Percentiles rank a stretch among this genome's conserved stretches.
These are phyloP conservation scores for Kickxella alabastrina DNA, from an alignment of 192 early-diverging fungal genomes.

Conservation along the genomic window DNA sequence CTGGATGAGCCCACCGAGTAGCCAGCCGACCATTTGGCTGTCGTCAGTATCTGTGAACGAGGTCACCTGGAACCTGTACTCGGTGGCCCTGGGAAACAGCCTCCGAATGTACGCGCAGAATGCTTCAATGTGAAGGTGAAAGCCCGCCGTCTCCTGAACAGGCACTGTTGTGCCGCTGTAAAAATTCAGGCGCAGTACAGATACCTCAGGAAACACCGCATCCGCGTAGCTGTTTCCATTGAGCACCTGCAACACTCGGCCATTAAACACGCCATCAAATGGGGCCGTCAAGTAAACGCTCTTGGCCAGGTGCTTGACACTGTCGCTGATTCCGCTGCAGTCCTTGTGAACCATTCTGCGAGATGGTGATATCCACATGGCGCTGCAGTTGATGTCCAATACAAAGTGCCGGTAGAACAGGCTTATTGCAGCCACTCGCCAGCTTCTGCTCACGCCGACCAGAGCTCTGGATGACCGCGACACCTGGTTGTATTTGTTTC, in stretches of 20 bases:
- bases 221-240: slow-evolving; percentile 12
- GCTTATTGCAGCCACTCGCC: slow-evolving; percentile 27
- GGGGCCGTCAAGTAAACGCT: slow-evolving; percentile 31
- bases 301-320: slow-evolving; percentile 23
- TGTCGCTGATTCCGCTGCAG: slow-evolving; percentile 20
- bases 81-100: slow-evolving; percentile 24
- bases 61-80: slow-evolving; percentile 35
- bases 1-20: slow-evolving; percentile 13
- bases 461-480: slow-evolving; percentile 15
- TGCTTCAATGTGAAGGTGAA: slow-evolving; percentile 4
- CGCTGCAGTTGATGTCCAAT: slow-evolving; percentile 32
- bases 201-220: slow-evolving; percentile 26
- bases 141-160: slow-evolving; percentile 32
- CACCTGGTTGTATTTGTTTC: slow-evolving; percentile 20
- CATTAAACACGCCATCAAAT: slow-evolving; percentile 36
- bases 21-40: slow-evolving; percentile 42
- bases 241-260: slow-evolving; percentile 21
- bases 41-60: slow-evolving; percentile 42
- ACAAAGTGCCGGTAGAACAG: slow-evolving; percentile 37
- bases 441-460: slow-evolving; percentile 31
- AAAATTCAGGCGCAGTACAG: slow-evolving; percentile 30
- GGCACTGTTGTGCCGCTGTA: slow-evolving; percentile 30
- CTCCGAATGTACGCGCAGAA: slow-evolving; percentile 16
- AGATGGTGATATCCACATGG: slow-evolving; percentile 22
- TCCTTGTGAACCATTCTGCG: slow-evolving; percentile 23